Base-by-base conservation (phyloP, 1,284 basidiomycete species). In the Neotropicomus parvogracilis region DNA sequence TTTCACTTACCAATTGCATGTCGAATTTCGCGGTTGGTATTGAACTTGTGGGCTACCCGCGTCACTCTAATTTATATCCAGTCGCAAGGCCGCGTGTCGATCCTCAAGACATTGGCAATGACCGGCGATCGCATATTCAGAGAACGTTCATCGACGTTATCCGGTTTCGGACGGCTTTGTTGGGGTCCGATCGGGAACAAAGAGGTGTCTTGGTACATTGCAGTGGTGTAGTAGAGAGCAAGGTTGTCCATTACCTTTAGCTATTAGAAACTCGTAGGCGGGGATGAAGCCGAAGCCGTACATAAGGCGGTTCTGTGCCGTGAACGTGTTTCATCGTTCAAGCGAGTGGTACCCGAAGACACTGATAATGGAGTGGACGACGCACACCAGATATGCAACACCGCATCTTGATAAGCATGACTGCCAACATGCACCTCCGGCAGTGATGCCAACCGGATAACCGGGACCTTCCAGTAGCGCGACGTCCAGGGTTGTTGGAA, bases 1-100 rank as follows among this genome's bases (percentile, higher is more conserved):
- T 14, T 20, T 34, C 13, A 12, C 48, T 49, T 41, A 59, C 58
- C 38, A 59, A 29, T 42, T 50, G 35, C 56, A 59, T 59, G 34
- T 48, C 5, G 26, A 55, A 32, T 35, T 16, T n/a, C n/a, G n/a
- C n/a, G 9, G 24, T 47, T 44, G 13, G 14, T 47, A 28, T 11
- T 28, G 20, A 39, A 10, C 33, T 4, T 3, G 2, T 6, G 19
- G 12, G 10, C 13, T 10, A 1, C 4, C 17, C 7, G 6, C 17
- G 17, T 33, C 11, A 29, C 26, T 41, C 17, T n/a, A n/a, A n/a
- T n/a, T 61, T 61, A 50, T 60, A 59, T 21, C 21, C 16, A 5
- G 37, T 14, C 12, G 13, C 7, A 26, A n/a, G n/a, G 16, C 33
- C 24, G 5, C 6, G 9, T 21, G 11, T 36, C n/a, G 24, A 27